These are phyloP conservation scores for Moricandia moricandioides DNA, from an alignment of 345 rosid genomes.

Conservation along the genomic window DNA sequence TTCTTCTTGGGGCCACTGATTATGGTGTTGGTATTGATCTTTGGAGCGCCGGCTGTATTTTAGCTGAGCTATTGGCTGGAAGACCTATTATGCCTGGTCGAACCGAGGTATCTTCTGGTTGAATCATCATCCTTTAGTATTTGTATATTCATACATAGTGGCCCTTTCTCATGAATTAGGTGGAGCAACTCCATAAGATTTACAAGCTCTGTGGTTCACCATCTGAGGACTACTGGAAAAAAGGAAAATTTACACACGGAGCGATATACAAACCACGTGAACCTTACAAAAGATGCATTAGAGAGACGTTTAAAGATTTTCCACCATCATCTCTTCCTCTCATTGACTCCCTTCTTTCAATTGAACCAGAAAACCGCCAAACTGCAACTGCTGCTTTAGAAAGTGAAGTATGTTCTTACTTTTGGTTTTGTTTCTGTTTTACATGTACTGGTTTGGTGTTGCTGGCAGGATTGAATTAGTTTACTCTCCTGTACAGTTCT, in stretches of 20 bases:
- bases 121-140: not conserved
- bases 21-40: constrained; percentile 91
- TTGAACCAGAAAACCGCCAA: constrained; percentile 84
- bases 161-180: constrained; percentile 38
- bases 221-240: constrained; percentile 95
- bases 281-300: constrained; percentile 80
- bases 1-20: constrained; percentile 96
- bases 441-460: not conserved
- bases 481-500: constrained; percentile 55
- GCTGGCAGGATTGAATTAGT: constrained; percentile 1
- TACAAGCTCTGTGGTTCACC: constrained; percentile 99
- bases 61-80: constrained; percentile 90
- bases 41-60: constrained; percentile 98
- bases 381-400: constrained; percentile 79
- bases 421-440: constrained; percentile 12
- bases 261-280: constrained; percentile 92
- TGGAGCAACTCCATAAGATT: constrained; percentile 95
- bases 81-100: constrained; percentile 98
- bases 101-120: constrained; percentile 61
- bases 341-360: constrained; percentile 84
- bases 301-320: constrained; percentile 83
- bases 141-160: not conserved
- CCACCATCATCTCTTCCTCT: constrained; percentile 79
- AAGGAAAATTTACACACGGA: constrained; percentile 89
- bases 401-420: constrained; percentile 63